Evolutionary conservation across 306 rosid species (phyloP).

Genomic region (Sechiopsis laciniata): DNA sequence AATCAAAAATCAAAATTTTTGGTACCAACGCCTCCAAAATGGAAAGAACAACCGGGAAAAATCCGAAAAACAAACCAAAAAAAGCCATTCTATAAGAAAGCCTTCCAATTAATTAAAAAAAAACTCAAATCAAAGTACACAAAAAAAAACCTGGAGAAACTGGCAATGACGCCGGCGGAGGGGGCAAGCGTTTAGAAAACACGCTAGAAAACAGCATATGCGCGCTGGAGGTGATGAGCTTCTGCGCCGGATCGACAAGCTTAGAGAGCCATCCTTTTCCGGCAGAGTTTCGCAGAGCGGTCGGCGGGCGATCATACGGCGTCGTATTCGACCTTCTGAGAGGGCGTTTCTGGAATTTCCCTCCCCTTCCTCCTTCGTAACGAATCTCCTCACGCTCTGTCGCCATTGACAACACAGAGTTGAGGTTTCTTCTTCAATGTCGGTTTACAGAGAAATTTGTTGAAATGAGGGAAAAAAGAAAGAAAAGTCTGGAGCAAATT

Average conservation of each 20-base stretch:
- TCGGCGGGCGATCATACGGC: slow-evolving; percentile 82
- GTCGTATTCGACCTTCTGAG: slow-evolving; percentile 42
- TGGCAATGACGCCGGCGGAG: slow-evolving; percentile 31
- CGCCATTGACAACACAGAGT: slow-evolving; percentile 26
- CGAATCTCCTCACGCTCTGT: slow-evolving; percentile 23
- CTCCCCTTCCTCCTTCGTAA: slow-evolving; percentile 42
- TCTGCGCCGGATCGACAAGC: slow-evolving; percentile 87
- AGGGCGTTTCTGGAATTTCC: slow-evolving; percentile 75
- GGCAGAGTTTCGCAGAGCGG: slow-evolving; percentile 40
- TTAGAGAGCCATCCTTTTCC: slow-evolving; percentile 69
- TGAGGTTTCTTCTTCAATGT: slow-evolving; percentile 5
- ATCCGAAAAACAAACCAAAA: background rate
- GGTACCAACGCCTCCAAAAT: background rate
- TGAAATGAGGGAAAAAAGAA: background rate
- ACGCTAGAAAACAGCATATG: slow-evolving; percentile 63
- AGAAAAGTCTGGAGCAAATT: slow-evolving; percentile 10
- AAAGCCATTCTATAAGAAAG: background rate
- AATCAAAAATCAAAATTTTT: background rate
- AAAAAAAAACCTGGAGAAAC: slow-evolving; percentile 9
- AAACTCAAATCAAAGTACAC: background rate
- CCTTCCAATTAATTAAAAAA: background rate
- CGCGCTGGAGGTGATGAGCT: slow-evolving; percentile 56
- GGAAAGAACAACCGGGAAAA: background rate
- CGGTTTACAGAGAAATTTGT: slow-evolving; percentile 7
- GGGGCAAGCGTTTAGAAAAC: slow-evolving; percentile 56